Conservation (phyloP, 305 asterid species). For the Solanum hybrid region DNA sequence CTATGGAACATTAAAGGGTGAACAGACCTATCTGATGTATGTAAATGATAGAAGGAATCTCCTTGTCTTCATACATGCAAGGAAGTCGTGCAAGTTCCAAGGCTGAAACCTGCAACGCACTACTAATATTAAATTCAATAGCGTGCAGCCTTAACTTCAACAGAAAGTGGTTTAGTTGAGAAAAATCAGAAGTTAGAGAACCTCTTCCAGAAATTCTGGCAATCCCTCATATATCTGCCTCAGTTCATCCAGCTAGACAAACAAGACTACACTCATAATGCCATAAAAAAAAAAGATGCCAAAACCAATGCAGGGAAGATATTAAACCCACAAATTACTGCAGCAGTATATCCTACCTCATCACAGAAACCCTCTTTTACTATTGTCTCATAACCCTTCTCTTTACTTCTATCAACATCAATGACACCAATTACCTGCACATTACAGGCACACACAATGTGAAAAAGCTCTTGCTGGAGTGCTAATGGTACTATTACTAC, state of each 20-base stretch:
- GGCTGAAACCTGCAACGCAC: conserved; percentile 47
- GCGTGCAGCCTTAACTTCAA: not conserved
- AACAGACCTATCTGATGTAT: conserved; percentile 86
- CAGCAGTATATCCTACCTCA: conserved; percentile 41
- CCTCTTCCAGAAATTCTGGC: conserved; percentile 97
- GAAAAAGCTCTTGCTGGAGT: not conserved
- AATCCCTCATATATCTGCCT: conserved; percentile 94
- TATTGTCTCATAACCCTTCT: conserved; percentile 80
- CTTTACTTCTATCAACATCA: conserved; percentile 78
- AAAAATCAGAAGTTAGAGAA: conserved; percentile 24
- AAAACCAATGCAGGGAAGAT: conserved; percentile 10
- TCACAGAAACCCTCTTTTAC: conserved; percentile 88
- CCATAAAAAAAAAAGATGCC: conserved; percentile 10
- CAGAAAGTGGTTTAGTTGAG: not conserved
- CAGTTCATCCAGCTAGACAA: conserved; percentile 87
- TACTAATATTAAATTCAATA: conserved; percentile 2
- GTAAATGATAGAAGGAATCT: conserved; percentile 68
- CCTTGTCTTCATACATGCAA: conserved; percentile 43
- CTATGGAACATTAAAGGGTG: not conserved
- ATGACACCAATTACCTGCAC: conserved; percentile 69
- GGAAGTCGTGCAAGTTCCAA: conserved; percentile 87
- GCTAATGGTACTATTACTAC: not conserved
- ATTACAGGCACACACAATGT: not conserved
- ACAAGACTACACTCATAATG: not conserved
- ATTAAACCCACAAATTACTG: conserved; percentile 1